A percentile compares a stretch with the other conserved stretches of the same genome.
phyloP scores from a whole-genome alignment of 164 flowering plant species.

The Macadamia integrifolia region DNA sequence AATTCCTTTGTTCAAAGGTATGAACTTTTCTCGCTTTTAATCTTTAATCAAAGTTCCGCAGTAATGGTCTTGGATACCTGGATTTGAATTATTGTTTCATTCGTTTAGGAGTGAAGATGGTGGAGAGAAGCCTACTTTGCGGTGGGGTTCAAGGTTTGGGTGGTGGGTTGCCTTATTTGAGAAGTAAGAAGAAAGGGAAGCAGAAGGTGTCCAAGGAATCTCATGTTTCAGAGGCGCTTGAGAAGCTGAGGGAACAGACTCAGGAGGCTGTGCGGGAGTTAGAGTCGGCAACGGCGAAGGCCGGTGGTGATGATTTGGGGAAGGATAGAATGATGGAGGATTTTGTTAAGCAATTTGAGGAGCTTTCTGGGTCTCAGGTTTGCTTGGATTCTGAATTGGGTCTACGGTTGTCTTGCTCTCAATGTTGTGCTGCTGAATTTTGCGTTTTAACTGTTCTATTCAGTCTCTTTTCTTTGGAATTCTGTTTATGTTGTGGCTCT shows the following conservation, averaged over 20 bases:
- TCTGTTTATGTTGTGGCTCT: too few species aligned
- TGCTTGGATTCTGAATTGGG: background rate
- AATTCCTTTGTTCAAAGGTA: conserved; percentile 22
- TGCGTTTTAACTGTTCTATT: too few species aligned
- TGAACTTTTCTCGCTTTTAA: background rate
- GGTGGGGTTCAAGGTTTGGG: conserved; percentile 75
- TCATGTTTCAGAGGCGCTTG: conserved; percentile 76
- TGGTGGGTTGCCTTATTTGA: conserved; percentile 79
- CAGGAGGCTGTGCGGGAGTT: conserved; percentile 76
- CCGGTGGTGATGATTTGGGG: conserved; percentile 42
- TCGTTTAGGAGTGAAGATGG: conserved; percentile 33
- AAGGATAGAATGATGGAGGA: conserved; percentile 77
- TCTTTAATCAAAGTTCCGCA: background rate
- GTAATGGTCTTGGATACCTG: background rate
- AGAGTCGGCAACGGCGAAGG: conserved; percentile 47
- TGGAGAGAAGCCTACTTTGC: conserved; percentile 22
- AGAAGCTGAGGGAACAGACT: conserved; percentile 89
- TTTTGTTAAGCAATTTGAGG: conserved; percentile 95
- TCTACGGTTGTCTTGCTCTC: too few species aligned
- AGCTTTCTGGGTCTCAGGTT: conserved; percentile 91
- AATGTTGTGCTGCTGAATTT: too few species aligned
- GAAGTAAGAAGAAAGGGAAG: conserved; percentile 70
- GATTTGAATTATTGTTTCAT: background rate
- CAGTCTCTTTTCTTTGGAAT: too few species aligned
- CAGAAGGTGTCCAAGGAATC: conserved; percentile 54